A percentile compares a stretch with the other conserved stretches of the same genome.
phyloP scores from a whole-genome alignment of 1,284 basidiomycete species.

The Golubevia pallescens region DNA sequence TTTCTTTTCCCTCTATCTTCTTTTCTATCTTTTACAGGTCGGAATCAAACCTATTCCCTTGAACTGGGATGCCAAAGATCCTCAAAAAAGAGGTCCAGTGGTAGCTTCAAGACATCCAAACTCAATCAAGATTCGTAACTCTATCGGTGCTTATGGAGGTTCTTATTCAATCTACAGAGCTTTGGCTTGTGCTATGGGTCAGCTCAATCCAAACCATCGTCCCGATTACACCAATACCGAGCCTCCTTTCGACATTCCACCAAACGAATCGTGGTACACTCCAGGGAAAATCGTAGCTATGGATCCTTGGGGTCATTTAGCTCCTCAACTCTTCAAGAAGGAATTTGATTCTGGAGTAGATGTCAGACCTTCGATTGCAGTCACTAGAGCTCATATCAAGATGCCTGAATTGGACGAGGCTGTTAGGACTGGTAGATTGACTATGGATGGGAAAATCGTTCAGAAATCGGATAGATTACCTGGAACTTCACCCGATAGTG shows the following conservation, averaged over 20 bases:
- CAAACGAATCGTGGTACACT: constrained; percentile 81
- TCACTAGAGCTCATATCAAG: constrained; percentile 84
- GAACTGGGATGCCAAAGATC: constrained; percentile 78
- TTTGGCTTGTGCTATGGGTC: constrained; percentile 86
- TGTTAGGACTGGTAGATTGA: constrained; percentile 74
- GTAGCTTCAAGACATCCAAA: constrained; percentile 84
- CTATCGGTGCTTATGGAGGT: constrained; percentile 90
- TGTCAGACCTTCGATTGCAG: constrained; percentile 72
- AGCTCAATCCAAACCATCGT: constrained; percentile 74
- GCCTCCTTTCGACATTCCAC: constrained; percentile 82
- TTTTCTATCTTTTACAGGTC: too few relatives aligned
- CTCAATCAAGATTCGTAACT: constrained; percentile 87
- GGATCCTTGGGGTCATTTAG: constrained; percentile 92
- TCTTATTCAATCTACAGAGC: constrained; percentile 94
- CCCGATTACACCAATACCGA: constrained; percentile 78
- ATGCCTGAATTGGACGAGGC: constrained; percentile 88
- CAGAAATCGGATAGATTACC: constrained; percentile 35
- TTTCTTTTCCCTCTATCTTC: too few relatives aligned
- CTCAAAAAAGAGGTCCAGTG: constrained; percentile 79
- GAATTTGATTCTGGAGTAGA: constrained; percentile 62
- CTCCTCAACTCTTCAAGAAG: constrained; percentile 76
- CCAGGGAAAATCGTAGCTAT: constrained; percentile 86
- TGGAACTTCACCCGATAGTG: constrained; percentile 25
- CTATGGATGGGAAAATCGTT: constrained; percentile 80
- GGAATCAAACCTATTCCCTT: constrained; percentile 79